Base-by-base conservation (phyloP, 148 eudicot genomes). In the Bassia scoparia region DNA sequence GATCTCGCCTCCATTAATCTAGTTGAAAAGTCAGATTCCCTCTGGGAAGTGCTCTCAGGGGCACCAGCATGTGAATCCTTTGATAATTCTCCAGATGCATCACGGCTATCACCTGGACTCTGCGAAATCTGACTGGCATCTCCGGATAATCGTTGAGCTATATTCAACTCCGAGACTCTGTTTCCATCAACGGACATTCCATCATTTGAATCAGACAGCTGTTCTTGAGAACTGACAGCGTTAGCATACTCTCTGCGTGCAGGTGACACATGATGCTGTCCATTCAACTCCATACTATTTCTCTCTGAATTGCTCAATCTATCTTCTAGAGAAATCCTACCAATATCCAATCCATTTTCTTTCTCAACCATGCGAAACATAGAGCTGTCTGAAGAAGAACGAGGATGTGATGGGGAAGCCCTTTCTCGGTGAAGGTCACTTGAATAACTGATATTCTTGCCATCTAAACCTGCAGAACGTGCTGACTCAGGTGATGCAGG, bases 51-150 rank as follows among this genome's bases (percentile, higher is more conserved):
- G 68, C 76, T 75, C 26, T 70, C 59, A 26, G 77, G 74, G 54
- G 73, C 68, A 80, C 83, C 77, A 70, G 88, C 78, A 63, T 69
- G 84, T 56, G 85, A 81, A 67, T 91, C 92, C 10, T 82, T 70
- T 15, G 79, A 52, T 62, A 86, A 77, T 76, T 91, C 95, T 62
- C 90, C 95, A 15, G 89, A 89, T 72, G 80, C 85, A 84, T 89
- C 95, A 75, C 68, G 79, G 76, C 86, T 84, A 72, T 81, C 68
- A 70, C 84, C 80, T 68, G 83, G 82, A 66, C 74, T 84, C 31
- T 72, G 83, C 23, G 87, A 80, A 59, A 37, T 73, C 61, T 83
- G 84, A 65, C 76, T 75, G 53, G 77, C 84, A 72, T 88, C 90
- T 73, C 55, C 83, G 48, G 85, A 73, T 26, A 73, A 60, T 52